Evolutionary conservation across 805 yeast genomes (phyloP), one percentile per base, ranked within the genome.

Genomic region (Wickerhamomyces mucosus): DNA sequence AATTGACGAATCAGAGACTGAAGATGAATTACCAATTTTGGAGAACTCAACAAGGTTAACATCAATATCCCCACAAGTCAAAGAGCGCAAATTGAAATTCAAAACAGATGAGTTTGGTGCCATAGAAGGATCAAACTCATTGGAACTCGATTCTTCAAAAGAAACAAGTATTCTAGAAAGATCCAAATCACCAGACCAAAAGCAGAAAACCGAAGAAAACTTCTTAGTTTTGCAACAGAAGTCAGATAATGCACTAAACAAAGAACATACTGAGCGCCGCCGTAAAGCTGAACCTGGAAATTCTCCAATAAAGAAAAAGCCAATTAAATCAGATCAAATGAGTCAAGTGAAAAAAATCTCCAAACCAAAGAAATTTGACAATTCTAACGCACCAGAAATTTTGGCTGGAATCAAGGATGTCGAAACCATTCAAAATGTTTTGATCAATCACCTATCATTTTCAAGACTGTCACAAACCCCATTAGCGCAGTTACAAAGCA

Each of bases 401-500:
- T 36, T 63, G 7, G 30, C 46, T 3, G 51, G 50, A 4, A 53
- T 72, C 14, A 46, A 60, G 5, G 67, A 69, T 27, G 47, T 72
- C 27, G 59, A 55, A 3, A 76, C 74, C 28, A 61, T 84, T 28
- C 68, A 68, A 32, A 78, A 79, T 51, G 67, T 84, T 9, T 60
- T 86, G 29, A 68, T 75, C 28, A 92, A 92, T 50, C 92, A 84
- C 53, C 63, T 89, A 36, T 96, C 97, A 12, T 92, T 82, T 56
- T 82, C 96, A 5, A 70, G 95, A 36, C 67, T 85, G 15, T 72
- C 86, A 16, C 88, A 92, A 24, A 83, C 94, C 0, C 96, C 97
- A 6, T 64, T 89, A n/a, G 67, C 81, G 7, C 68, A 69, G 27
- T 60, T 89, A 35, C 72, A 67, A 30, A 62, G 71, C n/a, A 75